Percentiles rank a stretch among this genome's conserved stretches.
Evolutionary conservation across 2,329 filamentous ascomycete species (phyloP).

Genomic region (Celoporthe dispersa): DNA sequence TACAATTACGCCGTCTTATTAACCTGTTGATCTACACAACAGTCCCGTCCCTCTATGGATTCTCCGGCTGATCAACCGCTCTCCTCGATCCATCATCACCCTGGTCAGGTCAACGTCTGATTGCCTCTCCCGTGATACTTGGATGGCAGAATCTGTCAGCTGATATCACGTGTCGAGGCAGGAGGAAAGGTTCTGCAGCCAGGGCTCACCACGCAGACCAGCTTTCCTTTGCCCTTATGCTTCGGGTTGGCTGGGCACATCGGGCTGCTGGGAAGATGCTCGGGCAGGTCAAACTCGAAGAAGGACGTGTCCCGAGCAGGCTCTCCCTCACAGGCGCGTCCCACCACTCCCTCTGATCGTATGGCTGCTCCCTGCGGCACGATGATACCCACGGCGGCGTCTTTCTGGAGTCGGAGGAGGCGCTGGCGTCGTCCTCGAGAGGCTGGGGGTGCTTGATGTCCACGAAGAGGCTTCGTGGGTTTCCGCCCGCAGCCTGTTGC

Average conservation of each 20-base stretch:
- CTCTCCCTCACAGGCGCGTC: constrained; percentile 35
- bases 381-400: constrained; percentile 1
- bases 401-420: constrained; percentile 14
- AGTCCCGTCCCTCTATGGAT: neutral
- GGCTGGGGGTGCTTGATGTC: constrained; percentile 8
- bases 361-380: neutral
- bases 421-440: constrained; percentile 8
- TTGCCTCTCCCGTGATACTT: constrained; percentile 32
- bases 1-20: neutral
- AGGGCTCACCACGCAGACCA: constrained; percentile 48
- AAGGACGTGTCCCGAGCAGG: constrained; percentile 25
- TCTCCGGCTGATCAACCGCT: neutral
- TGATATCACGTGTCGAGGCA: neutral
- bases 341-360: constrained; percentile 39
- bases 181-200: neutral
- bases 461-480: constrained; percentile 17
- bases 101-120: constrained; percentile 4
- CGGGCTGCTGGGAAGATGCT: constrained; percentile 56
- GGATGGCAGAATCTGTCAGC: neutral
- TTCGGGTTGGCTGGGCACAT: constrained; percentile 55
- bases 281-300: constrained; percentile 56
- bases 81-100: neutral
- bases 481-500: neutral
- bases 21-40: neutral
- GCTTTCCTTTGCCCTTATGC: constrained; percentile 49